phyloP scores from a whole-genome alignment of 495 filamentous ascomycete genomes.

The Aspergillus cristatus region DNA sequence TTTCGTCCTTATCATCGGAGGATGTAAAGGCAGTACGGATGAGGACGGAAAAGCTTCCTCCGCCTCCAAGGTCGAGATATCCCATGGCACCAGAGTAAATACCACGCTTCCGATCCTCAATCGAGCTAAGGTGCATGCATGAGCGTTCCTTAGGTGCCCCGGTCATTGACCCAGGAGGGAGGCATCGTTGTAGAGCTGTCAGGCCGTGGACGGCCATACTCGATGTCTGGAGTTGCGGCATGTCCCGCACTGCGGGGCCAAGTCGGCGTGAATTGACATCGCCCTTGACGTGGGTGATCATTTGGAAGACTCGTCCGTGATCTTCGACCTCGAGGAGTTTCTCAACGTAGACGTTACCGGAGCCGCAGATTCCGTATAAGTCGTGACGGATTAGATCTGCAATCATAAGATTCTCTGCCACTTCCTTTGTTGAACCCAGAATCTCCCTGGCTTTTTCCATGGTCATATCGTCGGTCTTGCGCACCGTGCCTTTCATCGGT shows the following conservation, averaged over 20 bases:
- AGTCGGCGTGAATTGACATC: conserved; percentile 31
- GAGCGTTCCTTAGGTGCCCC: conserved; percentile 87
- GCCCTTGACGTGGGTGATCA: conserved; percentile 80
- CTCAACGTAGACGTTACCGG: conserved; percentile 53
- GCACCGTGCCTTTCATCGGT: conserved; percentile 94
- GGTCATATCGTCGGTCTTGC: conserved; percentile 56
- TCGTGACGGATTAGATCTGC: conserved; percentile 92
- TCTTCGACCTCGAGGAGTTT: conserved; percentile 82
- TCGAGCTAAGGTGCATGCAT: conserved; percentile 63
- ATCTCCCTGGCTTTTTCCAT: conserved; percentile 57
- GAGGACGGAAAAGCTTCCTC: conserved; percentile 79
- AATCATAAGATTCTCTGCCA: conserved; percentile 97
- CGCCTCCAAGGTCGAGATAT: conserved; percentile 77
- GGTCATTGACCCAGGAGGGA: conserved; percentile 92
- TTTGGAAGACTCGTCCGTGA: conserved; percentile 79
- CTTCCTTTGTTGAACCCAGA: conserved; percentile 74
- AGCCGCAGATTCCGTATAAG: conserved; percentile 68
- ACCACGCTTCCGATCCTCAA: conserved; percentile 61
- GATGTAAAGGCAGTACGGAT: conserved; percentile 67
- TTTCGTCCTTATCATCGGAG: conserved; percentile 44
- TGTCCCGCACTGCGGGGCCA: conserved; percentile 28
- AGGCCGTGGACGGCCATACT: conserved; percentile 49
- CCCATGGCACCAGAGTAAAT: conserved; percentile 86
- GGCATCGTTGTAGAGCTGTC: conserved; percentile 63
- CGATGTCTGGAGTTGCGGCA: conserved; percentile 22